Base-by-base conservation (phyloP, 148 eudicot species). In the Rhododendron henanense region DNA sequence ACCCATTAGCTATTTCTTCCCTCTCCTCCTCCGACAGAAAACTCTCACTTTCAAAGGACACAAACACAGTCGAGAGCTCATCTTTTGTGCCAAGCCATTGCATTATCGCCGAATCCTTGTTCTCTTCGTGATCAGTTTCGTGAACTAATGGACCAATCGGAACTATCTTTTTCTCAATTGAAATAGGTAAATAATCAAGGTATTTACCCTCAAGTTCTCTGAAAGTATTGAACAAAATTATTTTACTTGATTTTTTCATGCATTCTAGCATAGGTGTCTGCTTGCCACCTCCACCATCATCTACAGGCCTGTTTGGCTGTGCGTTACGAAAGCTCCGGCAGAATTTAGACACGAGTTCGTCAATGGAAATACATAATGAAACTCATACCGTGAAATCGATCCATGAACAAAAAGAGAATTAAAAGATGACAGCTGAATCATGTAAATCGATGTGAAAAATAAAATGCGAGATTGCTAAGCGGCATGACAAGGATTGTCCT, bases 11-110 rank as follows among this genome's bases (percentile, higher is more conserved):
- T 48, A 90, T 75, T 67, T 83, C 91, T 18, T 85, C 79, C 23
- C 41, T 84, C 6, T 87, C 91, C 16, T 90, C 86, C 5, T 51
- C 44, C 0, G 67, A 48, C 31, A 90, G 47, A 51, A 71, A 87
- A 45, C 19, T 53, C 83, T 90, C 91, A 21, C 85, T 85, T 61
- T 89, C 91, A 53, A 90, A 90, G 0, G 88, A 87, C 5, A 73
- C 85, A 57, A 61, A 89, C 41, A 89, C 86, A 6, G 77, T 74
- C 0, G 91, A 89, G 1, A 0, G n/a, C 28, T 25, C 23, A 1
- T 65, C 87, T 73, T 87, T 85, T 14, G 77, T 50, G 16, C 28
- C 82, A 25, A 89, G 88, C 88, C 88, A 89, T 28, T 48, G 39
- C 39, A 89, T 57, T 3, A 89, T 37, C 2, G 79, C 88, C 0